phyloP scores from a whole-genome alignment of 1,284 basidiomycete species.

The Ustilago esculenta region DNA sequence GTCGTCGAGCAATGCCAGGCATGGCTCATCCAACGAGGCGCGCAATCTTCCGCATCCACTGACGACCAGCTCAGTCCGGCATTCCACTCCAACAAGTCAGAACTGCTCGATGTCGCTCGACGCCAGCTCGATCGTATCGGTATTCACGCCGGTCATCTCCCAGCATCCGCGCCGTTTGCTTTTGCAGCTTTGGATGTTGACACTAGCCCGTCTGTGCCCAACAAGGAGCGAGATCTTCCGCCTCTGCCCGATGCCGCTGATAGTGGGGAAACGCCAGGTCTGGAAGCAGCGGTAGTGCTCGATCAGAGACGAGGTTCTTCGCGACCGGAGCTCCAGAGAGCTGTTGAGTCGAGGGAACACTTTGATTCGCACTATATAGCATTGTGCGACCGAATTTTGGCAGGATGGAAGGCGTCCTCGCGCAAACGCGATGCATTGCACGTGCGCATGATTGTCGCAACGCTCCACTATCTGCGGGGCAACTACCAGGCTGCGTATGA shows the following conservation, averaged over 20 bases:
- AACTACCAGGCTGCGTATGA: slow-evolving; percentile 24
- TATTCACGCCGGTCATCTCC: slow-evolving; percentile 77
- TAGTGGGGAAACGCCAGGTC: slow-evolving; percentile 1
- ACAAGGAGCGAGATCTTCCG: slow-evolving; percentile 35
- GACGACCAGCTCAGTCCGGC: slow-evolving; percentile 49
- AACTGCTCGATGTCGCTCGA: slow-evolving; percentile 82
- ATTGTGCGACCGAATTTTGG: slow-evolving; percentile 81
- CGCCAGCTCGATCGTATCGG: slow-evolving; percentile 83
- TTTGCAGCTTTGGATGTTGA: neutral
- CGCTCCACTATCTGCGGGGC: slow-evolving; percentile 74
- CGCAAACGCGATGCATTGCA: slow-evolving; percentile 84
- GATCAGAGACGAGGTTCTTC: slow-evolving; percentile 22
- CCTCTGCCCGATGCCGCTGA: slow-evolving; percentile 13
- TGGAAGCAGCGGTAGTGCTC: slow-evolving; percentile 7
- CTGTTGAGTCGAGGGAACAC: slow-evolving; percentile 70
- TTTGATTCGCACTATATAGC: slow-evolving; percentile 60
- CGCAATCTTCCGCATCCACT: slow-evolving; percentile 3
- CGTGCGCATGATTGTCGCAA: slow-evolving; percentile 83
- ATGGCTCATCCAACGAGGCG: slow-evolving; percentile 71
- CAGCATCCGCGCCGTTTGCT: slow-evolving; percentile 74
- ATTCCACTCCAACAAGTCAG: slow-evolving; percentile 73
- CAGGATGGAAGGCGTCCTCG: slow-evolving; percentile 79
- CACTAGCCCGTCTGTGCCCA: too few relatives aligned
- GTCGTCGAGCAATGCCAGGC: slow-evolving; percentile 83
- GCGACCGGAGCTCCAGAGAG: slow-evolving; percentile 75